phyloP scores from a whole-genome alignment of 2,329 filamentous ascomycete species.

The Aspergillus vadensis region DNA sequence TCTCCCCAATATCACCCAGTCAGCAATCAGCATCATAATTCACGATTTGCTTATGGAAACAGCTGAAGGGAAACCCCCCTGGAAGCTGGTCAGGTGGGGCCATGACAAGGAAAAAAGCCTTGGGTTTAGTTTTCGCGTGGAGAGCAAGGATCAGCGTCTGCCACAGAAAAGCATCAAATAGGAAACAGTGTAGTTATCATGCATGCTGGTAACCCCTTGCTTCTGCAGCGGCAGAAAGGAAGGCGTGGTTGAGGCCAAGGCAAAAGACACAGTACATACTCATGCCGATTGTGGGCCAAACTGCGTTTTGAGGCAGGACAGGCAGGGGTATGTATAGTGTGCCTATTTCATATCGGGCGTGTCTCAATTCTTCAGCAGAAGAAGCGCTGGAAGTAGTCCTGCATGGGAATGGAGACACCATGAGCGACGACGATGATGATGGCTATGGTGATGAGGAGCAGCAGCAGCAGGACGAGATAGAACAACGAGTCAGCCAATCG shows the following conservation, averaged over 20 bases:
- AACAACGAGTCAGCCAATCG: too few species aligned
- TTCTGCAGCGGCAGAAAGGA: slow-evolving; percentile 7
- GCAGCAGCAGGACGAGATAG: background rate
- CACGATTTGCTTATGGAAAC: too few species aligned
- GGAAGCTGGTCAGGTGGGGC: background rate
- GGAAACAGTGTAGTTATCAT: slow-evolving; percentile 1
- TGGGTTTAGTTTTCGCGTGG: slow-evolving; percentile 20
- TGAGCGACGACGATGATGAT: background rate
- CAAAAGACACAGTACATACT: background rate
- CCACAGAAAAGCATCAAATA: background rate
- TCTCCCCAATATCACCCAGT: background rate
- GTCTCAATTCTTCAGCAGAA: background rate
- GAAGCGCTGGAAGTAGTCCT: background rate
- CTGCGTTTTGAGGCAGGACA: too few species aligned
- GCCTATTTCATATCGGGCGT: background rate
- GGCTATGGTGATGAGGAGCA: background rate
- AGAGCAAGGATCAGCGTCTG: slow-evolving; percentile 23
- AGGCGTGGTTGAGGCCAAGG: background rate
- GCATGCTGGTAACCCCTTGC: slow-evolving; percentile 8
- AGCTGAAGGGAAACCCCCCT: background rate
- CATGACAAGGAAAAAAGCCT: background rate
- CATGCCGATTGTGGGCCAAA: too few species aligned
- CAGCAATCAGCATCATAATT: too few species aligned
- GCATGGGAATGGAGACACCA: background rate
- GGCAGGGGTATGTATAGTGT: too few species aligned